Conservation (phyloP, 75 land plant species). For the Cupressus sempervirens region DNA sequence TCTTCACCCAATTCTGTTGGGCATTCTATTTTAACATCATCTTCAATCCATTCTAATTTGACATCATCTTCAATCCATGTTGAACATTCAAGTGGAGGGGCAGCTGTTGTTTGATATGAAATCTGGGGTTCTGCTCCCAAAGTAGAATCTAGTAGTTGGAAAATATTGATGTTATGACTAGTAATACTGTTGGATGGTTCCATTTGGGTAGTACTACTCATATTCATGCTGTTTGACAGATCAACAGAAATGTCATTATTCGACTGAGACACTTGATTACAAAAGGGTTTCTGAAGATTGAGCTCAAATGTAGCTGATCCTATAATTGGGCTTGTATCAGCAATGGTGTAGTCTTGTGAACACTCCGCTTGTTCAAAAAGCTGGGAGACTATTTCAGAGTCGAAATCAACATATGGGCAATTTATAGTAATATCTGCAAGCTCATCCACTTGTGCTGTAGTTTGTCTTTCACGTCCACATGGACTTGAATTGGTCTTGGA, state of each 20-base stretch:
- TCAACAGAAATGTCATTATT: background rate
- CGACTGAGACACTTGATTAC: background rate
- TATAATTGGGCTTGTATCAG: background rate
- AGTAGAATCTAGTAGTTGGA: background rate
- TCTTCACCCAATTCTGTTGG: background rate
- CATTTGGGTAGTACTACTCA: background rate
- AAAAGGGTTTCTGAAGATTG: background rate
- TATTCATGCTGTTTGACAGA: background rate
- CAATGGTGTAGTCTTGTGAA: background rate
- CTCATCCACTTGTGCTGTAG: too few species aligned
- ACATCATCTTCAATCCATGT: background rate
- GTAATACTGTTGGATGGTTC: background rate
- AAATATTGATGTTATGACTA: background rate
- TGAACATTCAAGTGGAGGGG: background rate
- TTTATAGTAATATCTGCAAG: background rate
- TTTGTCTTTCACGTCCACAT: too few species aligned
- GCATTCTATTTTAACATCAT: background rate
- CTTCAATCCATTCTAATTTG: background rate
- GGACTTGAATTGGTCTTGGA: too few species aligned
- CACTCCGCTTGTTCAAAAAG: background rate
- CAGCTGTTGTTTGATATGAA: too few species aligned
- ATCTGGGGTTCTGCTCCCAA: background rate
- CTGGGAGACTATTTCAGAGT: background rate
- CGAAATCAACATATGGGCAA: background rate
- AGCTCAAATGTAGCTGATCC: background rate